phyloP scores from a whole-genome alignment of 208 protist genomes.

The Trichomonas vaginalis region DNA sequence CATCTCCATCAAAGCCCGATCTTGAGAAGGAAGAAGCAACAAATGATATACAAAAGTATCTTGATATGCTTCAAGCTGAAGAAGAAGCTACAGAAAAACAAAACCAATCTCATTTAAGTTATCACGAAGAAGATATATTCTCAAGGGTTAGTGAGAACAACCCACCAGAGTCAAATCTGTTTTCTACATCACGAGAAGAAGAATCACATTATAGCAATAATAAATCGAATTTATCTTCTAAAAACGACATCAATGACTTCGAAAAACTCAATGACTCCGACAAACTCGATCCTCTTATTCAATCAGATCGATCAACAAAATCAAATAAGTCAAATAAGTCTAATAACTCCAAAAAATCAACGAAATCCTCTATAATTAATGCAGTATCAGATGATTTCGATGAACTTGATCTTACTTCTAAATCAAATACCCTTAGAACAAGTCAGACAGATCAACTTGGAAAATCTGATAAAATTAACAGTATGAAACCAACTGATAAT shows the following conservation, averaged over 20 bases:
- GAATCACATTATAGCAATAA: not conserved
- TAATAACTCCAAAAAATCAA: too few species aligned
- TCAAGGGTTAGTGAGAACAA: not conserved
- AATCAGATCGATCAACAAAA: too few species aligned
- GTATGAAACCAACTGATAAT: not conserved
- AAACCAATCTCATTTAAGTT: not conserved
- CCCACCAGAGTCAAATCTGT: not conserved
- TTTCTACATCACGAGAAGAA: not conserved
- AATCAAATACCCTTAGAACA: not conserved
- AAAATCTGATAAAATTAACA: not conserved
- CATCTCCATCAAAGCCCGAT: not conserved
- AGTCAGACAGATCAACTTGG: not conserved
- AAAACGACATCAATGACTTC: not conserved
- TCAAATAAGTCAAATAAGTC: too few species aligned
- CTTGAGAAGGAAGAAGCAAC: not conserved
- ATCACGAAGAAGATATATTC: not conserved
- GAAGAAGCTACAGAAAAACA: not conserved
- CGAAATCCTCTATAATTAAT: too few species aligned
- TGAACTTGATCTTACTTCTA: too few species aligned
- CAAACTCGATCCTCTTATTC: too few species aligned
- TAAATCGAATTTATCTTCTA: not conserved
- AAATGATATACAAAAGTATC: not conserved
- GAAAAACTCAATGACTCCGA: too few species aligned
- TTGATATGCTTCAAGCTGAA: not conserved
- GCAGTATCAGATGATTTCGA: too few species aligned